Evolutionary conservation across 2,329 filamentous ascomycete genomes (phyloP), one percentile per base, ranked within the genome.

Genomic region (Canariomyces notabilis): DNA sequence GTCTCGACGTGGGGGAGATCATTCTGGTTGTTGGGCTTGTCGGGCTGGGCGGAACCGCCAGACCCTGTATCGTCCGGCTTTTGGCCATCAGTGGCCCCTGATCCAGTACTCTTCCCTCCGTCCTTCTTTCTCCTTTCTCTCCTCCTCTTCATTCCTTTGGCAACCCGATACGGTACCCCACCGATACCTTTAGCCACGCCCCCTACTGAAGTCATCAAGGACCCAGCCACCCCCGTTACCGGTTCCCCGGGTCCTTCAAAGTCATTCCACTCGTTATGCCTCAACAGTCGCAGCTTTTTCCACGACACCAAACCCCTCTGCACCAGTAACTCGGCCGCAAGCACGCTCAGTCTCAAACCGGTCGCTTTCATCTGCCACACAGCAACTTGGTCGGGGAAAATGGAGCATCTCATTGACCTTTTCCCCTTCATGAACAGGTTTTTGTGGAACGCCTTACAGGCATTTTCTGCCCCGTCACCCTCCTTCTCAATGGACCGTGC

Each of bases 191-290:
- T 69, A 20, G 82, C 77, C 1, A 82, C 70, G 29, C 78, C 74
- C 1, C 75, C 74, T 3, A 83, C 60, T 0, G 77, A 79, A 3
- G 73, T 72, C n/a, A 77, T 71, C 4, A 87, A 55, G 0, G 82
- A 82, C 9, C 79, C 77, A 26, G 79, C 77, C 4, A 77, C 67
- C 3, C 83, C 85, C 0, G 83, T 85, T 11, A 89, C 68, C 0
- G 85, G 85, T 59, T 88, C 85, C 0, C 84, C 84, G 0, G 84
- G 83, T 0, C 85, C 85, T 54, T 85, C 82, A 56, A 87, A 88
- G 56, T 88, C 84, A 54, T 87, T 86, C 82, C 84, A 89, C 56
- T 87, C 83, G 41, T 75, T 78, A 56, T 85, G 82, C 7, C 85
- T 72, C 7, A 86, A 58, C 0, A 88, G 69, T 11, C 77, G 74